Evolutionary conservation across 2,329 filamentous ascomycete genomes (phyloP).

Genomic region (Aspergillus sojae): DNA sequence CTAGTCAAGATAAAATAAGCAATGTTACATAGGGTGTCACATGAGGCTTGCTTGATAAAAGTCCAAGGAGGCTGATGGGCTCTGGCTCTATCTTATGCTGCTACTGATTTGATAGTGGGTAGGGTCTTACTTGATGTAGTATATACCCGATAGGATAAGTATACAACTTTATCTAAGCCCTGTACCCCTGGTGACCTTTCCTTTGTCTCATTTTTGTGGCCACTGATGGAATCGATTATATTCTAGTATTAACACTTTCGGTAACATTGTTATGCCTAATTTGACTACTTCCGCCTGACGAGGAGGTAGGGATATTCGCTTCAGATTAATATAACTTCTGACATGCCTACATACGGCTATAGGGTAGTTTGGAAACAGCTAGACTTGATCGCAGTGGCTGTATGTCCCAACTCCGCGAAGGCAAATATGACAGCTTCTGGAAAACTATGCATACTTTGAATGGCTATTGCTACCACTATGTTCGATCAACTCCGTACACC

Average conservation of each 20-base stretch:
- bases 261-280: neutral
- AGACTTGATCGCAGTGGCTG: too few species aligned
- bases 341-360: too few species aligned
- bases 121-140: neutral
- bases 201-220: neutral
- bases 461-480: too few species aligned
- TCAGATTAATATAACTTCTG: neutral
- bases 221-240: neutral
- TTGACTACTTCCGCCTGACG: neutral
- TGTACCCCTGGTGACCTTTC: neutral
- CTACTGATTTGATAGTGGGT: neutral
- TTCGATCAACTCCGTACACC: too few species aligned
- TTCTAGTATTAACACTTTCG: neutral
- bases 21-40: neutral
- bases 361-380: too few species aligned
- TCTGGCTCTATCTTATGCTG: neutral
- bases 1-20: neutral
- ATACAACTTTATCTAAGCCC: neutral
- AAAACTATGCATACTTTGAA: too few species aligned
- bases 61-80: neutral
- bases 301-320: neutral
- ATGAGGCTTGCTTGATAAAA: neutral
- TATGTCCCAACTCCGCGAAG: too few species aligned
- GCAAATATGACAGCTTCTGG: too few species aligned
- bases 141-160: neutral